Conservation (phyloP, 1,139 yeast genomes). For the Candida albicans region DNA sequence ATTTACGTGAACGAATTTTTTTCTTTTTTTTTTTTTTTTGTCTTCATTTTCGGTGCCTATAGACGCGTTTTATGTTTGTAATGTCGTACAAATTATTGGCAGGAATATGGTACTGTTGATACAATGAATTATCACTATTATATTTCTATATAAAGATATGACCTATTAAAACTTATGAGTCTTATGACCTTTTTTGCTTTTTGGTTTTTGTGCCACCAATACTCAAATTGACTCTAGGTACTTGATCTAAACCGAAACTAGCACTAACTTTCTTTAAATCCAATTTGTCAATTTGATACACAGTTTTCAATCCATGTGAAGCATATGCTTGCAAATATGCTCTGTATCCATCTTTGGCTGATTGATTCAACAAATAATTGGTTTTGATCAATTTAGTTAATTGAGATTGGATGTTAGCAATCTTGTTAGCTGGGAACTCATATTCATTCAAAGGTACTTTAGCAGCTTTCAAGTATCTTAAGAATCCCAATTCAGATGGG, state of each 20-base stretch:
- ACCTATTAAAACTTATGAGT: not conserved
- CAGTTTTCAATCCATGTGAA: conserved; percentile 92
- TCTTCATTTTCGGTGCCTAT: no score
- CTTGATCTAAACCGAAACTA: conserved; percentile 91
- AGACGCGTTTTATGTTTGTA: no score
- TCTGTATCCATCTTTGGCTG: conserved; percentile 97
- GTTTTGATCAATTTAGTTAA: conserved; percentile 86
- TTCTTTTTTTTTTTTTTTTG: not conserved
- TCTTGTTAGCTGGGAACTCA: conserved; percentile 90
- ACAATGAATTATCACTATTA: not conserved
- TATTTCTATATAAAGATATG: not conserved
- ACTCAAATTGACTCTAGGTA: conserved; percentile 95
- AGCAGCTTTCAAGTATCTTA: conserved; percentile 92
- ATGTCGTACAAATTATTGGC: no score
- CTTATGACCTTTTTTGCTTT: conserved; percentile 42
- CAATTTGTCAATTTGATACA: conserved; percentile 90
- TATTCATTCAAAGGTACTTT: conserved; percentile 96
- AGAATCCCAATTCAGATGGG: conserved; percentile 91
- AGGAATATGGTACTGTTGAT: no score
- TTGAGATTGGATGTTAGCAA: conserved; percentile 94
- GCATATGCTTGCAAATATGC: conserved; percentile 96
- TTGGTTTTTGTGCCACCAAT: conserved; percentile 84
- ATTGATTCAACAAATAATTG: conserved; percentile 90
- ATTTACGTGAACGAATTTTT: not conserved
- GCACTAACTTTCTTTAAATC: conserved; percentile 94